Conservation (phyloP, 2,329 filamentous ascomycete species). For the Mycosphaerella arachidis region DNA sequence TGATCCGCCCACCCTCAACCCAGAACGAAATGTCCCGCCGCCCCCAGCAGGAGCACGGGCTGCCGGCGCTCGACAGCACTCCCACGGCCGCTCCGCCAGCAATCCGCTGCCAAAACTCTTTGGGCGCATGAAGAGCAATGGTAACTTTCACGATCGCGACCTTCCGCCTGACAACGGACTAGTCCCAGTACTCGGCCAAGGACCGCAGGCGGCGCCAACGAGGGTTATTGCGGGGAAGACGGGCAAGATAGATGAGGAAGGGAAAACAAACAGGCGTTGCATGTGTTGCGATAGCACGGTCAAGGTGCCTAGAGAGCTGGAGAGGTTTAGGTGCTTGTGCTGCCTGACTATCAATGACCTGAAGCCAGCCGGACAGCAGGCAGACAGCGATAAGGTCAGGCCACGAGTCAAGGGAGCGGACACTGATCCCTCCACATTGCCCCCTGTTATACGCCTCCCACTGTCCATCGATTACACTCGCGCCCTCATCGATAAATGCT, state of each 20-base stretch:
- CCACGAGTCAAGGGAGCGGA: slow-evolving; percentile 15
- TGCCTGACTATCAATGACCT: slow-evolving; percentile 84
- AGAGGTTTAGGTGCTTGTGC: slow-evolving; percentile 74
- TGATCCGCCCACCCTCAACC: slow-evolving; percentile 24
- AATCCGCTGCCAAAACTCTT: slow-evolving; percentile 74
- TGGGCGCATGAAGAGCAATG: slow-evolving; percentile 52
- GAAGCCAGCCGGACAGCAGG: slow-evolving; percentile 26
- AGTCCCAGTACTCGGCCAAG: slow-evolving; percentile 34
- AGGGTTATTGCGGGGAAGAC: slow-evolving; percentile 30
- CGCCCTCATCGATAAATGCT: slow-evolving; percentile 53
- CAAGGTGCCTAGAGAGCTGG: slow-evolving; percentile 69
- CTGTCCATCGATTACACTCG: slow-evolving; percentile 60
- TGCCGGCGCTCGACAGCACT: slow-evolving; percentile 21
- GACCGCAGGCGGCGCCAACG: slow-evolving; percentile 29
- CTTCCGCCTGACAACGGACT: slow-evolving; percentile 44
- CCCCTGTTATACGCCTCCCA: slow-evolving; percentile 28
- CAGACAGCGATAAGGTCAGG: slow-evolving; percentile 17
- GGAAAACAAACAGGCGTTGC: slow-evolving; percentile 66
- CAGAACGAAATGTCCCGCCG: slow-evolving; percentile 16
- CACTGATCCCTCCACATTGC: slow-evolving; percentile 14
- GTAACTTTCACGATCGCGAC: slow-evolving; percentile 28
- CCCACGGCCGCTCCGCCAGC: slow-evolving; percentile 62
- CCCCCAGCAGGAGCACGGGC: slow-evolving; percentile 20
- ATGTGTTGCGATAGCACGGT: slow-evolving; percentile 82
- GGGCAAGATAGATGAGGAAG: slow-evolving; percentile 40